Base-by-base conservation (phyloP, 2,329 filamentous ascomycete genomes). In the Xylariaceae sp. region DNA sequence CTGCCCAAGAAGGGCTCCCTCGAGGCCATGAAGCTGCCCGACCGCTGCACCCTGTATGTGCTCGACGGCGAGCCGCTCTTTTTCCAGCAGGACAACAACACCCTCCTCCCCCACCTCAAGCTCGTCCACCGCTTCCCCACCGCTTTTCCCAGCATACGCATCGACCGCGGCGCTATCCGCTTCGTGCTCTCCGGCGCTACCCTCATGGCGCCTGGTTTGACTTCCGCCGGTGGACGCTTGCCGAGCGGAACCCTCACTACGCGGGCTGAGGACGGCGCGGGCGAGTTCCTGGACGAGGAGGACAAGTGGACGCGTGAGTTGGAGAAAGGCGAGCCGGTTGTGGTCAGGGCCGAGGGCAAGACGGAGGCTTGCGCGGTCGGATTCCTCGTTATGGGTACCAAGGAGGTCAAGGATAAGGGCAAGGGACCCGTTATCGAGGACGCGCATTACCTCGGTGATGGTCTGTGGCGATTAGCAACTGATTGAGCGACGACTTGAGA, bases 341-440 rank as follows among this genome's bases (percentile, higher is more conserved):
- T 93, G 4, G 83, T 99, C 15, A 87, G 87, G 78, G 92, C 94
- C 0, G 94, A 99, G 80, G 94, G 94, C 6, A 99, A 99, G 79
- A 84, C 88, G 68, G 87, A 93, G 77, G 90, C 92, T 4, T 97
- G 92, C 74, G 84, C 96, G 58, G 88, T 99, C 0, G 94, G 94
- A 0, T 79, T 89, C 64, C 73, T 99, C 72, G 91, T 90, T 69
- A 85, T 88, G 70, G 88, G 92, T 2, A 97, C 94, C 0, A 87
- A 88, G 74, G 92, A 97, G 75, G 92, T 96, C 73, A 96, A 94
- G 83, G 87, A 86, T 66, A 93, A 93, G 78, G 92, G 91, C 66
- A 97, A 97, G 78, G 94, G 94, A 0, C 89, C 92, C 4, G 94
- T 92, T 13, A 90, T 97, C 66, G 93, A 97, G 78, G 88, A 92